phyloP scores from a whole-genome alignment of 164 flowering plant genomes.

The Akebia trifoliata region DNA sequence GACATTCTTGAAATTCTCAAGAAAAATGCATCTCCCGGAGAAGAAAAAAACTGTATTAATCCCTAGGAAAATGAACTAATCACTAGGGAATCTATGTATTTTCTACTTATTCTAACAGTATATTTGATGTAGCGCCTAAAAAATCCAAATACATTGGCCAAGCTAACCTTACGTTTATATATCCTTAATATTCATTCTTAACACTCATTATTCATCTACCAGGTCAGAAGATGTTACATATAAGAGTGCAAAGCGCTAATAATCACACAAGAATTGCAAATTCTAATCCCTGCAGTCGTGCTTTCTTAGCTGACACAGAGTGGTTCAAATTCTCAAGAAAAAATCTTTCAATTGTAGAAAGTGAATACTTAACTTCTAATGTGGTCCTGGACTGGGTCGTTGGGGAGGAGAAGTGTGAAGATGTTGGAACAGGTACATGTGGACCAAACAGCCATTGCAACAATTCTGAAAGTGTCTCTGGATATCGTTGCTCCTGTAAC shows the following conservation, averaged over 20 bases:
- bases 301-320: slow-evolving; percentile 5
- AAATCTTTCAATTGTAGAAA: not conserved
- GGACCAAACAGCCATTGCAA: not conserved
- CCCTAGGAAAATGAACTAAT: too few relatives aligned
- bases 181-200: too few relatives aligned
- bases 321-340: not conserved
- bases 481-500: slow-evolving; percentile 14
- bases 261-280: not conserved
- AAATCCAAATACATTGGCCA: too few relatives aligned
- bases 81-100: too few relatives aligned
- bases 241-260: not conserved
- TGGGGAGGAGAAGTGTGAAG: slow-evolving; percentile 2
- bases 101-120: too few relatives aligned
- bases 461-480: not conserved
- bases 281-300: slow-evolving; percentile 10
- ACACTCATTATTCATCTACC: too few relatives aligned
- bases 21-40: too few relatives aligned
- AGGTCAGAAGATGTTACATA: not conserved
- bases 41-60: too few relatives aligned
- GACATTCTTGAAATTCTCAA: too few relatives aligned
- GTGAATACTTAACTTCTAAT: not conserved
- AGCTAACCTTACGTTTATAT: too few relatives aligned
- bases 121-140: too few relatives aligned
- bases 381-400: slow-evolving; percentile 10
- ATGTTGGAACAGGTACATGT: not conserved